Base-by-base conservation (phyloP, 805 yeast genomes). In the Kluyveromyces aestuarii region DNA sequence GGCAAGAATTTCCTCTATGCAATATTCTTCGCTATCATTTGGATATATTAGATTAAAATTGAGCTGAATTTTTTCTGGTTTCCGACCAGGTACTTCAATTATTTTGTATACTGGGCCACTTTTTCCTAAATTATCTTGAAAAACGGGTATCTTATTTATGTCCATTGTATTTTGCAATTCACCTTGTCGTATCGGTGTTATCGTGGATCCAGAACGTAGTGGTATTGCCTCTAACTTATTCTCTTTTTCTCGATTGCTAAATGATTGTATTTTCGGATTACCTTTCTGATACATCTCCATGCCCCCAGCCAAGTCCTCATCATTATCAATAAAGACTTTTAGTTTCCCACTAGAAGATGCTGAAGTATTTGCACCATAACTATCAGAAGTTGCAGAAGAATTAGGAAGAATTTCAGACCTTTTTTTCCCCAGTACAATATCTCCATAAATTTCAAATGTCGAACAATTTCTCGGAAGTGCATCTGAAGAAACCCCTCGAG, bases 1-100 rank as follows among this genome's bases (percentile, higher is more conserved):
- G 0, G 86, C 83, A 42, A 86, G 64, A 2, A 88, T 62, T 58
- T 90, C 96, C 41, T 74, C 77, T 4, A 83, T 59, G 50, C 84
- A 80, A 46, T 67, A 74, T 52, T 84, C 93, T 40, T 76, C 79
- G 0, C 60, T 63, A 2, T 57, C 56, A 3, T 58, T 49, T 0
- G 77, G 75, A 52, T 81, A 76, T 35, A 84, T 58, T 37, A 84
- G 65, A 40, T 79, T 77, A 54, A 83, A 70, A 59, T 85, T 85
- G 47, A 81, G 64, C 55, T 77, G 76, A 16, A 82, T 72, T 44
- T 70, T 74, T 60, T 84, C 91, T 0, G 77, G 66, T 49, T 74
- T 74, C 55, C 81, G 82, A 0, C 87, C 88, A 2, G 79, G 75
- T 25, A 66, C 68, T 36, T 72, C 69, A 14, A 84, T 69, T 5